These are phyloP conservation scores for Lichtheimia ornata DNA, from an alignment of 371 early-diverging fungal species.

Conservation along the genomic window DNA sequence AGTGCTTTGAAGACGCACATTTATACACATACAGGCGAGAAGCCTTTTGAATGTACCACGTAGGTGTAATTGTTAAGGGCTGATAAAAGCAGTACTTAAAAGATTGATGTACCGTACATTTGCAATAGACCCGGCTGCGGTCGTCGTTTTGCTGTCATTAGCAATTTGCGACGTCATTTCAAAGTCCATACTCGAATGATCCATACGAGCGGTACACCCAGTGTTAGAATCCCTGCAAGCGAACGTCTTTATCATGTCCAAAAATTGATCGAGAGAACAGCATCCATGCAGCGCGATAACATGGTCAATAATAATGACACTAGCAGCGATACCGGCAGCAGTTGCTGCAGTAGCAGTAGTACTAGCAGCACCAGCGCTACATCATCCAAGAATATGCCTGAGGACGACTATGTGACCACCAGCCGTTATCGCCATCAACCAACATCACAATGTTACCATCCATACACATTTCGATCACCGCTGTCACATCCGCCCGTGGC, in stretches of 20 bases:
- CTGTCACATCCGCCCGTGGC: too few species aligned
- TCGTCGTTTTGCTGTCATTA: slow-evolving; percentile 40
- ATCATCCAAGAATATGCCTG: too few species aligned
- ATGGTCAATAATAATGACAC: neutral
- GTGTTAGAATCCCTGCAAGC: slow-evolving; percentile 20
- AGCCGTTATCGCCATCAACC: too few species aligned
- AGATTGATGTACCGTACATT: neutral
- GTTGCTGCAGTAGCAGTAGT: neutral
- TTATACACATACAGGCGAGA: slow-evolving; percentile 80
- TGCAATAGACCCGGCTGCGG: slow-evolving; percentile 35
- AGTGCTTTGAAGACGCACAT: slow-evolving; percentile 73
- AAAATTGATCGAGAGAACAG: slow-evolving; percentile 26
- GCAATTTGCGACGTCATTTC: slow-evolving; percentile 44
- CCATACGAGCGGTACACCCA: slow-evolving; percentile 5
- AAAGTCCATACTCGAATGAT: slow-evolving; percentile 31
- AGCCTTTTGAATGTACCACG: slow-evolving; percentile 67
- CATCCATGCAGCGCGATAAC: neutral
- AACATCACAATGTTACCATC: too few species aligned
- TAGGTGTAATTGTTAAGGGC: slow-evolving; percentile 10
- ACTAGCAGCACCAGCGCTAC: too few species aligned
- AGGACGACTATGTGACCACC: too few species aligned
- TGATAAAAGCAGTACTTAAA: neutral
- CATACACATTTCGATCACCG: too few species aligned
- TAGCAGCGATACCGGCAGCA: neutral
- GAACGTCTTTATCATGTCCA: slow-evolving; percentile 28